Percentiles rank a stretch among this genome's conserved stretches.
These are phyloP conservation scores for Euclidium syriacum DNA, from an alignment of 345 rosid genomes.

Conservation along the genomic window DNA sequence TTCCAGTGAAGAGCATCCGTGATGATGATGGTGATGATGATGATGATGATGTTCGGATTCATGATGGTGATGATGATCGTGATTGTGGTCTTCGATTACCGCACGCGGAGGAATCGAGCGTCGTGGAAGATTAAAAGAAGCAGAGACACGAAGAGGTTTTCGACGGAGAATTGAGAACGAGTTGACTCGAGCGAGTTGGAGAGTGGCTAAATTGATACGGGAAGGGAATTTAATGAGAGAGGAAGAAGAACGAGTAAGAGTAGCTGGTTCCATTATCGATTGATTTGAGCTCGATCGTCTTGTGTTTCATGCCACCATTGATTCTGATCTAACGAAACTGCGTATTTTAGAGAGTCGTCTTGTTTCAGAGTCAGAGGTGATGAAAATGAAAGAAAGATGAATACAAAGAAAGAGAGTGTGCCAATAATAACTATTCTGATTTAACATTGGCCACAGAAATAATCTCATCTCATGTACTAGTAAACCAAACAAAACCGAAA, in stretches of 20 bases:
- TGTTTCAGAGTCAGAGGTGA: neutral
- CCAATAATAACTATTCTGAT: constrained; percentile 4
- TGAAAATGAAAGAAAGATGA: neutral
- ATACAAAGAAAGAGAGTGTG: neutral
- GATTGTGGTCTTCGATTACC: constrained; percentile 24
- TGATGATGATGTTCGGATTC: constrained; percentile 29
- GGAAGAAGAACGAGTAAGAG: constrained; percentile 33
- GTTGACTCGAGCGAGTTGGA: constrained; percentile 34
- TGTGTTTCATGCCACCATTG: constrained; percentile 20
- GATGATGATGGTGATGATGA: constrained; percentile 40
- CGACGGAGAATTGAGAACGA: constrained; percentile 30
- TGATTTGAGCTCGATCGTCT: neutral
- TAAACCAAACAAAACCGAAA: too few species aligned
- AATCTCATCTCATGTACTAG: constrained; percentile 11
- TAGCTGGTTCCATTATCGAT: constrained; percentile 42
- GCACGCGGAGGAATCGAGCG: constrained; percentile 28
- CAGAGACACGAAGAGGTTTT: constrained; percentile 24
- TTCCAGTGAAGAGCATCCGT: constrained; percentile 24
- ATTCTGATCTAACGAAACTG: constrained; percentile 20
- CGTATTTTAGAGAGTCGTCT: neutral
- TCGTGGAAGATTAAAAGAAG: constrained; percentile 16
- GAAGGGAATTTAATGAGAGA: constrained; percentile 37
- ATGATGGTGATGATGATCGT: constrained; percentile 23
- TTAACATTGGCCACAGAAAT: constrained; percentile 28
- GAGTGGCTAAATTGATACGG: constrained; percentile 26